A percentile compares a stretch with the other conserved stretches of the same genome.
Evolutionary conservation across 768 basidiomycete species (phyloP).

Genomic region (Paxillus ammoniavirescens): DNA sequence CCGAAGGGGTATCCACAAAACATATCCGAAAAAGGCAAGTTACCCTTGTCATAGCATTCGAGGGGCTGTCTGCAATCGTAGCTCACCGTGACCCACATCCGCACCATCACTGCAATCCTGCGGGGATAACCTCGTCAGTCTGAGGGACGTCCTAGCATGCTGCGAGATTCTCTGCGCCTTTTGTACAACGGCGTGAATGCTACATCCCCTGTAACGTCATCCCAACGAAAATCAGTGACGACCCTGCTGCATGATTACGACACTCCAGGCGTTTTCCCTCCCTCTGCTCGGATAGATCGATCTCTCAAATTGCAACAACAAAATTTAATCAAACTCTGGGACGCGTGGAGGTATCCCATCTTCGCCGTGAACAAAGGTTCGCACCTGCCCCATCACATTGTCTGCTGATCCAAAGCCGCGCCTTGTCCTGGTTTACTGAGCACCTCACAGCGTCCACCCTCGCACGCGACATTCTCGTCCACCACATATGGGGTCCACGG

Average conservation of each 20-base stretch:
- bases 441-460: constrained; percentile 30
- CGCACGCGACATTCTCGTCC: constrained; percentile 68
- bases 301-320: constrained; percentile 59
- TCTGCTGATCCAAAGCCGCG: neutral
- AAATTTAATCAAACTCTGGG: constrained; percentile 59
- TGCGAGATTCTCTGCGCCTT: constrained; percentile 22
- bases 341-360: constrained; percentile 70
- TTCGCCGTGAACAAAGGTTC: constrained; percentile 67
- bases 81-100: no score
- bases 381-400: neutral
- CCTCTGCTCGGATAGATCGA: constrained; percentile 70
- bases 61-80: neutral
- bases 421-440: neutral
- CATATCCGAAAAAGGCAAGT: constrained; percentile 24
- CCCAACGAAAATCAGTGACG: constrained; percentile 17
- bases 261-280: constrained; percentile 66
- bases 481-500: constrained; percentile 84
- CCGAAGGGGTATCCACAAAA: no score
- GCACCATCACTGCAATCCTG: neutral
- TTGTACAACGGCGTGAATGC: constrained; percentile 12
- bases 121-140: neutral
- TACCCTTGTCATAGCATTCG: neutral
- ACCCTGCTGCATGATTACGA: constrained; percentile 52
- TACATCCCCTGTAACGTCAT: constrained; percentile 13
- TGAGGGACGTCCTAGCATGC: constrained; percentile 15